These are phyloP conservation scores for Chaetomiaceae sp. DNA, from an alignment of 2,329 filamentous ascomycete genomes.

Conservation along the genomic window DNA sequence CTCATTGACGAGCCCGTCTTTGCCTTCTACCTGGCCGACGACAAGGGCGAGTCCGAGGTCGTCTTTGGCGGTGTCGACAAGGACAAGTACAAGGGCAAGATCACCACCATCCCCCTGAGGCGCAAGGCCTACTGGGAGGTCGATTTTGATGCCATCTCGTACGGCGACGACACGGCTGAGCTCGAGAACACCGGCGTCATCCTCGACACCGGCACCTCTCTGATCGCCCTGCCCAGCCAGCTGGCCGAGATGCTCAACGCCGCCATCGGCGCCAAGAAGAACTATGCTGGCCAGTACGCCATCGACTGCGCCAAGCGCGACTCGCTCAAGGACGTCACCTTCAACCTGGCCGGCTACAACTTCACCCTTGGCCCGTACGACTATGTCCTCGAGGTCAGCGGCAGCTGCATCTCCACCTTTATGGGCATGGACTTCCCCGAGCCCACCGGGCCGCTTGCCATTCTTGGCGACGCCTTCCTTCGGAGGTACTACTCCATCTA, in stretches of 20 bases:
- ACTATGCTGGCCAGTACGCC: conserved; percentile 93
- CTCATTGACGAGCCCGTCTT: conserved; percentile 90
- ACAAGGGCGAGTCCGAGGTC: conserved; percentile 71
- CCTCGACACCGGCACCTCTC: conserved; percentile 95
- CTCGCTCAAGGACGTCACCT: conserved; percentile 82
- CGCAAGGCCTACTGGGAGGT: conserved; percentile 99
- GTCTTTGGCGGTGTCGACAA: conserved; percentile 53
- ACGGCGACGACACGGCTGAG: conserved; percentile 80
- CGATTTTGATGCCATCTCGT: conserved; percentile 84
- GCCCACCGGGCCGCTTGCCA: conserved; percentile 85
- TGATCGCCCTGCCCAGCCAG: conserved; percentile 88
- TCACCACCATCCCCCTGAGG: conserved; percentile 89
- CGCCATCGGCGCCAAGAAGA: conserved; percentile 97
- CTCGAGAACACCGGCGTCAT: conserved; percentile 94
- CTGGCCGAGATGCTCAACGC: conserved; percentile 95
- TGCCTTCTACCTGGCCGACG: conserved; percentile 87
- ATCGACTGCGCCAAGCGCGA: conserved; percentile 83
- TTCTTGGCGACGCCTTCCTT: conserved; percentile 83
- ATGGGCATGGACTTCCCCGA: conserved; percentile 93
- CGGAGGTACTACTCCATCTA: conserved; percentile 95
- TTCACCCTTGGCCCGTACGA: conserved; percentile 86
- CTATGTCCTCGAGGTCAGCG: conserved; percentile 93
- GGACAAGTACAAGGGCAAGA: conserved; percentile 64
- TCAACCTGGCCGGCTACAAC: conserved; percentile 84
- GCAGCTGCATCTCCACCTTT: conserved; percentile 94